Percentiles rank a stretch among this genome's conserved stretches.
Conservation (phyloP, 2,329 filamentous ascomycete genomes). For the Penicillium griseofulvum region DNA sequence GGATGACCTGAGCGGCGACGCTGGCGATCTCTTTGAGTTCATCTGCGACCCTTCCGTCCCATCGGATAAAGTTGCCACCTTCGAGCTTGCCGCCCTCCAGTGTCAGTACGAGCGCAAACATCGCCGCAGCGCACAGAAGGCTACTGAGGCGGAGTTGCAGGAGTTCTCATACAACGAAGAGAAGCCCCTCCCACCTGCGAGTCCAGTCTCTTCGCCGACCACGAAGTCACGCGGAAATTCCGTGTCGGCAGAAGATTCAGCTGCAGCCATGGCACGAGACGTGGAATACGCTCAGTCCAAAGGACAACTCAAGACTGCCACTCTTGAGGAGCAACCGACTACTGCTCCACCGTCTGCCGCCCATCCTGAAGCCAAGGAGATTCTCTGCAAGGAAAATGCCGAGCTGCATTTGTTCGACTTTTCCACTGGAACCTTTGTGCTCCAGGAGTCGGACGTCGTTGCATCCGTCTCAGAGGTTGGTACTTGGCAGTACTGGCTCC, state of each 20-base stretch:
- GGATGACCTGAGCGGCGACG: slow-evolving; percentile 91
- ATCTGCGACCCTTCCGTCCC: slow-evolving; percentile 78
- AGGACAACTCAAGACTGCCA: slow-evolving; percentile 38
- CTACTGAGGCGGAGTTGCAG: slow-evolving; percentile 74
- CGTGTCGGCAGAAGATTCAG: slow-evolving; percentile 42
- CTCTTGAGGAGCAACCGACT: slow-evolving; percentile 50
- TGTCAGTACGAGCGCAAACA: slow-evolving; percentile 99
- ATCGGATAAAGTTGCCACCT: slow-evolving; percentile 70
- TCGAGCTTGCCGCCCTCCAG: slow-evolving; percentile 79
- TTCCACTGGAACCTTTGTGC: slow-evolving; percentile 75
- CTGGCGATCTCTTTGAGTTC: slow-evolving; percentile 95
- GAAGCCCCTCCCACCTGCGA: slow-evolving; percentile 59
- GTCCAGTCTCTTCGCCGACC: slow-evolving; percentile 53
- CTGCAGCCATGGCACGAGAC: slow-evolving; percentile 46
- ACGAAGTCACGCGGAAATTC: slow-evolving; percentile 34
- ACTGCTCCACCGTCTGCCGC: slow-evolving; percentile 58
- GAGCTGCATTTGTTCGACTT: slow-evolving; percentile 96
- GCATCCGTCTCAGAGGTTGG: slow-evolving; percentile 83
- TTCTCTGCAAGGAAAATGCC: slow-evolving; percentile 70
- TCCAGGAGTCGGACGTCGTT: slow-evolving; percentile 71
- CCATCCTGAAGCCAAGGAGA: slow-evolving; percentile 68
- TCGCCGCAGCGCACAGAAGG: slow-evolving; percentile 72
- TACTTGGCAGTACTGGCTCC: slow-evolving; percentile 93
- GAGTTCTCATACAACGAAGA: slow-evolving; percentile 76
- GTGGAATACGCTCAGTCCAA: slow-evolving; percentile 43